Conservation (phyloP, 345 rosid species). For the Eucalyptus marginata region DNA sequence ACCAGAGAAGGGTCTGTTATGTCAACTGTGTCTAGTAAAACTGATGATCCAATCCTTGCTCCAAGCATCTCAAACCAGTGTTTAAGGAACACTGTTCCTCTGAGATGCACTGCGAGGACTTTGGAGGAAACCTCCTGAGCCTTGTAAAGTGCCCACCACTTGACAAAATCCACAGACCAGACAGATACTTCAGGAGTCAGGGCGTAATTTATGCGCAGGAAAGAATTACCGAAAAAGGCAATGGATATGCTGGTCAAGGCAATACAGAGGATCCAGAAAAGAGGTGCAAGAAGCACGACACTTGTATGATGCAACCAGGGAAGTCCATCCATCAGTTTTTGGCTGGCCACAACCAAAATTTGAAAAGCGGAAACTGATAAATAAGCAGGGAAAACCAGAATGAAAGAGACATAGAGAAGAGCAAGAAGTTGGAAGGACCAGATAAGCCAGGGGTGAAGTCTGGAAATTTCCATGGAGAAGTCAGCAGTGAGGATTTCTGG, state of each 20-base stretch:
- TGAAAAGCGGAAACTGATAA: conserved; percentile 34
- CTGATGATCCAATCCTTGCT: conserved; percentile 49
- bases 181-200: conserved; percentile 34
- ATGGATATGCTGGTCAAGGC: conserved; percentile 22
- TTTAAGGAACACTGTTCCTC: conserved; percentile 54
- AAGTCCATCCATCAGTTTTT: neutral
- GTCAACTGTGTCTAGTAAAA: conserved; percentile 42
- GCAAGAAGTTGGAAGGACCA: conserved; percentile 39
- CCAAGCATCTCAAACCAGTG: conserved; percentile 63
- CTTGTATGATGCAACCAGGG: conserved; percentile 13
- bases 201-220: conserved; percentile 43
- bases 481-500: conserved; percentile 14
- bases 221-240: conserved; percentile 40
- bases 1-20: conserved; percentile 58
- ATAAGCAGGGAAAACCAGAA: conserved; percentile 41
- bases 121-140: conserved; percentile 42
- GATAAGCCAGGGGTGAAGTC: conserved; percentile 13
- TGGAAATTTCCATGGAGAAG: conserved; percentile 16
- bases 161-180: conserved; percentile 48
- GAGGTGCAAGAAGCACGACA: conserved; percentile 33
- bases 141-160: conserved; percentile 74
- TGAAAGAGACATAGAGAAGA: conserved; percentile 18
- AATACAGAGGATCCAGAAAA: conserved; percentile 60
- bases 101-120: conserved; percentile 47
- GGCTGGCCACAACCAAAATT: conserved; percentile 8